Evolutionary conservation across 331 rosid species (phyloP), one percentile per base, ranked within the genome.

Genomic region (Dryas integrifolia): DNA sequence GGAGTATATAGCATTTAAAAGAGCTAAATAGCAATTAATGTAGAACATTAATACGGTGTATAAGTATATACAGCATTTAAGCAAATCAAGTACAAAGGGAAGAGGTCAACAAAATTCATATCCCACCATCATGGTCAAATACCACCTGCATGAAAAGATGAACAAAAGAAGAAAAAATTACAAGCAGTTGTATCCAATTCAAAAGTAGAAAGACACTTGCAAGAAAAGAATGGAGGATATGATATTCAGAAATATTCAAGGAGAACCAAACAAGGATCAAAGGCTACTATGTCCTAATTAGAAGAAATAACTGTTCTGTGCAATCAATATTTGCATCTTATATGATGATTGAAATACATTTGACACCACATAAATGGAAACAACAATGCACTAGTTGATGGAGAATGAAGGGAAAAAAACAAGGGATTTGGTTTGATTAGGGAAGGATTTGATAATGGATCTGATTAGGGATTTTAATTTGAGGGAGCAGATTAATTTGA

Each of bases 71-170:
- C 65, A 11, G 7, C 38, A 47, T 68, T 56, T 3, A 59, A 43
- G 49, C 45, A 63, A 45, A 67, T 67, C 73, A 67, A 75, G 52
- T 43, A n/a, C 21, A 72, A 47, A 73, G 40, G 24, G 73, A 21
- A 72, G 76, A 26, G 65, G 47, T 58, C 24, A 56, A 44, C 49
- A 13, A 71, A 63, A 60, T 57, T 69, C 7, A 57, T 63, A 82
- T 72, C 97, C 85, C 87, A 94, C 97, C 98, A 86, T 89, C 96
- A 84, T 94, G 98, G 85, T 94, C 98, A 82, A 94, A 94, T 76
- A 88, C 98, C 79, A 94, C 98, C 98, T 94, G 95, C 91, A 88
- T 15, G 49, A 62, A 74, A 45, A n/a, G 57, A 18, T 6, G 35
- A 41, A 41, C 5, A 41, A 64, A 38, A 70, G 65, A 57, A 83